These are phyloP conservation scores for Schizosaccharomyces octosporus DNA, from an alignment of 805 yeast genomes.

Conservation along the genomic window DNA sequence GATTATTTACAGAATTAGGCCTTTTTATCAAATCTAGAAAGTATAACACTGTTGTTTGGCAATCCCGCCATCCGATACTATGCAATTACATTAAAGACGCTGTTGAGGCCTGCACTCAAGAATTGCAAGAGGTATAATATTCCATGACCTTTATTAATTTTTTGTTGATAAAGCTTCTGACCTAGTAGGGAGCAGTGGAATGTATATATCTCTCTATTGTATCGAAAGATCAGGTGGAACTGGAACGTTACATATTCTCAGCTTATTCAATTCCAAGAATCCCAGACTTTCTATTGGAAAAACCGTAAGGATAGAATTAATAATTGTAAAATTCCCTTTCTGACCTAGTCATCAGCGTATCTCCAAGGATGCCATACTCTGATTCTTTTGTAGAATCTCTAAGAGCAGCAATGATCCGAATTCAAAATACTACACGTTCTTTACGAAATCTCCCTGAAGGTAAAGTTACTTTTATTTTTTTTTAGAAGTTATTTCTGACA, in stretches of 20 bases:
- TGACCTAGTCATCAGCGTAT: not conserved
- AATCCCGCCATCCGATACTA: conserved; percentile 25
- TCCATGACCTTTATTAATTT: not conserved
- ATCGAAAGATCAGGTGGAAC: not conserved
- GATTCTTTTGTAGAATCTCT: not conserved
- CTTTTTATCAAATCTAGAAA: conserved; percentile 22
- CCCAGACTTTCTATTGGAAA: not conserved
- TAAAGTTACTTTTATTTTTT: not conserved
- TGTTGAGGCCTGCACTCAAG: conserved; percentile 11
- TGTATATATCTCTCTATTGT: not conserved
- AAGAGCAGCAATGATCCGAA: not conserved
- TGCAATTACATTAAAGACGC: conserved; percentile 20
- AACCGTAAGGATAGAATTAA: not conserved
- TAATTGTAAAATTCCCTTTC: not conserved
- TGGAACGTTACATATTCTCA: not conserved
- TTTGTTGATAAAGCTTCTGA: not conserved
- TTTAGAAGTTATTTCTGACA: not conserved
- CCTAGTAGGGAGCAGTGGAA: not conserved
- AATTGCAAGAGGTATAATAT: conserved; percentile 5
- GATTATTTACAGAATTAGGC: conserved; percentile 8
- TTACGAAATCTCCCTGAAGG: not conserved
- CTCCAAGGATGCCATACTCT: not conserved
- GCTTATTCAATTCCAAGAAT: not conserved
- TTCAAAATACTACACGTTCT: not conserved
- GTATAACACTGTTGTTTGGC: conserved; percentile 21